A percentile compares a stretch with the other conserved stretches of the same genome.
Evolutionary conservation across 768 basidiomycete genomes (phyloP).

Genomic region (Myochromella boudieri): DNA sequence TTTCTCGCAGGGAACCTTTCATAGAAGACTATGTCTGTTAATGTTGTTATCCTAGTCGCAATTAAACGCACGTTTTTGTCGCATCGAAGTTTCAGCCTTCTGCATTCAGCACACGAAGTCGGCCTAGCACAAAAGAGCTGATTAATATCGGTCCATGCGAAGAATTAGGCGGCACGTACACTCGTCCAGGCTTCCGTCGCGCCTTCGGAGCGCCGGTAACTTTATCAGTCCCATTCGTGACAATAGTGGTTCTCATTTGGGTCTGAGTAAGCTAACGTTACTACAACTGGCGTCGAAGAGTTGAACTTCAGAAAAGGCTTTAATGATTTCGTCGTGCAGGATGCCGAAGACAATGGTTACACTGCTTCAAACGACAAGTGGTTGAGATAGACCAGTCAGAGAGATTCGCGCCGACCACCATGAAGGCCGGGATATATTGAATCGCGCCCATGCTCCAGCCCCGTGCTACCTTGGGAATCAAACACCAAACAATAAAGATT

Average conservation of each 20-base stretch:
- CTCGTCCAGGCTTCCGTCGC: conserved; percentile 48
- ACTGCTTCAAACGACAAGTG: no score
- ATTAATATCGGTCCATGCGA: conserved; percentile 1
- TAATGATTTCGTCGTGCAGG: no score
- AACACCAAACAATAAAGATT: not conserved
- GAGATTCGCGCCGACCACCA: not conserved
- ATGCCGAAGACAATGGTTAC: no score
- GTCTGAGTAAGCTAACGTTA: no score
- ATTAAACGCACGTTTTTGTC: conserved; percentile 52
- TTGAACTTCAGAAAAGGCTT: no score
- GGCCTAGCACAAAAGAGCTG: conserved; percentile 28
- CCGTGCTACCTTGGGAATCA: not conserved
- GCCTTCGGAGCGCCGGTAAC: conserved; percentile 17
- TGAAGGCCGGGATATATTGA: not conserved
- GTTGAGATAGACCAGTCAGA: no score
- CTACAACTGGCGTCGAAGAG: no score
- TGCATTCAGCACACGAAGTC: conserved; percentile 52
- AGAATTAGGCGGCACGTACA: conserved; percentile 24
- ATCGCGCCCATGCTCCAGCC: not conserved
- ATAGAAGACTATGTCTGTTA: no score
- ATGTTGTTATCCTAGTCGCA: no score
- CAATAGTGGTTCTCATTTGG: conserved; percentile 2
- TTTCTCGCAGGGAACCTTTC: conserved; percentile 75
- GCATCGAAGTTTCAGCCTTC: conserved; percentile 64
- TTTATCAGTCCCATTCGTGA: conserved; percentile 11